Evolutionary conservation across 768 basidiomycete genomes (phyloP).

Genomic region (Suillus placidus): DNA sequence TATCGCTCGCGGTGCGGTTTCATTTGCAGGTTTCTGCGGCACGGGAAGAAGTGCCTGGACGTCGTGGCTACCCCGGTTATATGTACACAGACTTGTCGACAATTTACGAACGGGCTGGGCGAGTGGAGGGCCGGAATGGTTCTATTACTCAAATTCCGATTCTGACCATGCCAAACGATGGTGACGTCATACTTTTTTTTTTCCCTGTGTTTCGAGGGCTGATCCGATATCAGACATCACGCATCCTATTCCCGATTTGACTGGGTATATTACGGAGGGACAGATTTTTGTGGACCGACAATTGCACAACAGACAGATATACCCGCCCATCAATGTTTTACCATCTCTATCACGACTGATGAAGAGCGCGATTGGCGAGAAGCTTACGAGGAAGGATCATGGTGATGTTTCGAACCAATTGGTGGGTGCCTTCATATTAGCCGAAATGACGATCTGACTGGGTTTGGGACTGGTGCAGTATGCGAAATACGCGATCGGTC

Average conservation of each 20-base stretch:
- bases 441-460: slow-evolving; percentile 17
- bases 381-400: slow-evolving; percentile 96
- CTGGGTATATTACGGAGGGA: slow-evolving; percentile 99
- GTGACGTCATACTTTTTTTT: slow-evolving; percentile 46
- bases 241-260: slow-evolving; percentile 99
- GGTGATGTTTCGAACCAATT: slow-evolving; percentile 99
- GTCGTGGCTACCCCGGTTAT: slow-evolving; percentile 97
- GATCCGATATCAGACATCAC: slow-evolving; percentile 79
- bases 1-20: slow-evolving; percentile 12
- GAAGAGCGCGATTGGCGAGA: slow-evolving; percentile 99
- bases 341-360: slow-evolving; percentile 98
- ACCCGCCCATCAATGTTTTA: slow-evolving; percentile 98
- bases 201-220: slow-evolving; percentile 23
- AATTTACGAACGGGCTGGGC: slow-evolving; percentile 99
- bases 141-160: slow-evolving; percentile 99
- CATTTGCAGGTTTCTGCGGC: slow-evolving; percentile 80
- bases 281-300: slow-evolving; percentile 99
- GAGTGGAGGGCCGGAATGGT: slow-evolving; percentile 96
- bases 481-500: slow-evolving; percentile 97
- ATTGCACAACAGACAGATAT: slow-evolving; percentile 95
- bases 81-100: slow-evolving; percentile 99
- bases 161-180: slow-evolving; percentile 99
- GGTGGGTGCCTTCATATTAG: slow-evolving; percentile 46
- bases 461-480: slow-evolving; percentile 54
- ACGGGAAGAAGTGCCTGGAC: slow-evolving; percentile 98